Base-by-base conservation (phyloP, 2,329 filamentous ascomycete genomes). In the Fusarium sulawesiense region DNA sequence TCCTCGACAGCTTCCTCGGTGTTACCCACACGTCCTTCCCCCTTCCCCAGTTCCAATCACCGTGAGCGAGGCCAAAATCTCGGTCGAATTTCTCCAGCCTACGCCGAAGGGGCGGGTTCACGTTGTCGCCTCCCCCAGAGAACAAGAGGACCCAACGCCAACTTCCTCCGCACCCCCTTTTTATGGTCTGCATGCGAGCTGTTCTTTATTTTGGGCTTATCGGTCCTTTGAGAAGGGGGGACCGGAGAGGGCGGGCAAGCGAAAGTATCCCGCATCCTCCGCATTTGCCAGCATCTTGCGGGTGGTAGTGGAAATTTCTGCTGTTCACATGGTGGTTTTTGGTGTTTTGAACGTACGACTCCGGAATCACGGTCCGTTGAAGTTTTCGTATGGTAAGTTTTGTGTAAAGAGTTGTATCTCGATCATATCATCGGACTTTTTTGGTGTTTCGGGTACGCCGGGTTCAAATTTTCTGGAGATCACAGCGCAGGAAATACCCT, bases 261-360 rank as follows among this genome's bases (percentile, higher is more conserved):
- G 63, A 66, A 37, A 48, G 20, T 55, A 66, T 66, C 63, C 63
- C 63, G 62, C 61, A 66, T 66, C 63, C 63, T 66, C 63, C 63
- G 63, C 61, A 66, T 66, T 66, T 60, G 42, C n/a, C 41, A 58
- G 45, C 45, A 57, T 41, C 18, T 48, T 61, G 53, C 53, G 49
- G 41, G 56, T 23, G 2, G 27, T 37, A 11, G 29, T 44, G 47
- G 47, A 65, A 64, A 59, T 41, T 53, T 60, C 25, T 66, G 47
- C 47, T 4, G 20, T 44, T 54, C 61, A 60, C 63, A 60, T 66
- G 63, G 45, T 53, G 30, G 2, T 37, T 8, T 40, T 44, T 32
- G 25, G 23, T 16, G 8, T 37, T 46, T 30, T 7, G 4, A 66
- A 66, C 63, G 23, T 66, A 66, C 56, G 63, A 66, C 46, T 12